Evolutionary conservation across 345 rosid species (phyloP), one percentile per base, ranked within the genome.

Genomic region (Populus nigra): DNA sequence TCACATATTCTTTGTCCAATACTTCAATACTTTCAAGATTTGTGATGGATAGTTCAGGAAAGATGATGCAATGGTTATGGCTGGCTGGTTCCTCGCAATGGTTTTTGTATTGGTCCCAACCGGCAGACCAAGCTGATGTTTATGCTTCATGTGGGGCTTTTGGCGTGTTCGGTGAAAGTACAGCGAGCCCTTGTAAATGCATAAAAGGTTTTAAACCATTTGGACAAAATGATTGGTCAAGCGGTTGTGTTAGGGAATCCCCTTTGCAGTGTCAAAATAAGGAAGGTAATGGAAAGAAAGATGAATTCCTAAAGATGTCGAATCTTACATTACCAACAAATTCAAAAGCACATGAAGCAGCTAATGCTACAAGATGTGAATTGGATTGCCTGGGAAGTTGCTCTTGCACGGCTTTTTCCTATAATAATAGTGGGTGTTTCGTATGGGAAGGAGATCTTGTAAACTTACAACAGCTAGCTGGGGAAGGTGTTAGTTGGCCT

Each of bases 1-100:
- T 85, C 70, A 69, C 79, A 11, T 85, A 85, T 76, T 72, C 75
- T 23, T 23, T 85, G 17, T 80, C 67, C 39, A 74, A 80, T 78
- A 23, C 6, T 1, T 69, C 83, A 1, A 39, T 71, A 29, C 5
- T 73, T n/a, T 72, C 83, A 29, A 68, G 69, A 29, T 65, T 65
- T 31, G 31, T 65, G 33, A 65, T 65, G 35, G 36, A 65, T 25
- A 17, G 6, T 65, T 15, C 4, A 10, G 67, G 35, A 25, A 22
- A 62, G 29, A 20, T 62, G 13, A 22, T 10, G 67, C 67, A 63
- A 63, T 25, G 13, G 13, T 22, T 63, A 20, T 63, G 67, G 69
- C 29, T 33, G 7, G 8, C 1, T 27, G 68, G 71, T 5, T 62
- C 10, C 0, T 50, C 66, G 75, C 36, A 3, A 6, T 55, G 8